Evolutionary conservation across 2,329 filamentous ascomycete species (phyloP).

Genomic region (Phialocephala sp.): DNA sequence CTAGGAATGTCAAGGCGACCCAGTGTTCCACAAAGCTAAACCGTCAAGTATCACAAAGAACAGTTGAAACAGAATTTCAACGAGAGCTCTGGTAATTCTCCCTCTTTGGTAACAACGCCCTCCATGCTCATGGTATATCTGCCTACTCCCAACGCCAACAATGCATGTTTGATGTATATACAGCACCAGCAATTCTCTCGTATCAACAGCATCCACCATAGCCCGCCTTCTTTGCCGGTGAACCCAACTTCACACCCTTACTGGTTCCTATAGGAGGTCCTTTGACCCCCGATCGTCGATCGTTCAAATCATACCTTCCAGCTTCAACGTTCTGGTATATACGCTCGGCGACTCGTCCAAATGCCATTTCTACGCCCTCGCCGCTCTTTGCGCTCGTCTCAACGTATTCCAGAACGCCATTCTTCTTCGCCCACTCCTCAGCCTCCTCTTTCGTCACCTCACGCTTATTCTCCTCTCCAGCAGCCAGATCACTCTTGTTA

Average conservation of each 20-base stretch:
- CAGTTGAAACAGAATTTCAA: neutral
- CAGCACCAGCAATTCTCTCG: neutral
- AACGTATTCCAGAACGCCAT: constrained; percentile 90
- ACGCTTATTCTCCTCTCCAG: constrained; percentile 64
- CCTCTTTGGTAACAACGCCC: constrained; percentile 26
- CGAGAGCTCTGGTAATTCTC: neutral
- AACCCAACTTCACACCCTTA: constrained; percentile 52
- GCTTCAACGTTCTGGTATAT: constrained; percentile 98
- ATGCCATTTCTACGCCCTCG: constrained; percentile 91
- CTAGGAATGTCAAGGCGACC: too few species aligned
- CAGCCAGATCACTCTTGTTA: constrained; percentile 87
- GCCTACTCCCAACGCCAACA: constrained; percentile 19
- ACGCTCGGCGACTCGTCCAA: constrained; percentile 89
- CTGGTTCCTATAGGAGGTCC: constrained; percentile 58
- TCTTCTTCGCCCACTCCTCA: constrained; percentile 83
- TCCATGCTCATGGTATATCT: constrained; percentile 35
- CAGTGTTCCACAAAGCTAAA: neutral
- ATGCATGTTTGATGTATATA: constrained; percentile 7
- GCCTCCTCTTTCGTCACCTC: constrained; percentile 85
- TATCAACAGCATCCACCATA: constrained; percentile 40
- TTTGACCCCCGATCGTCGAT: constrained; percentile 91
- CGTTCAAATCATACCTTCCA: constrained; percentile 88
- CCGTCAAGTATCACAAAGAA: neutral
- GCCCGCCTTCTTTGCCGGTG: constrained; percentile 30
- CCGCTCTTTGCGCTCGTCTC: constrained; percentile 97